These are phyloP conservation scores for Phoma sp. DNA, from an alignment of 2,329 filamentous ascomycete species.

Conservation along the genomic window DNA sequence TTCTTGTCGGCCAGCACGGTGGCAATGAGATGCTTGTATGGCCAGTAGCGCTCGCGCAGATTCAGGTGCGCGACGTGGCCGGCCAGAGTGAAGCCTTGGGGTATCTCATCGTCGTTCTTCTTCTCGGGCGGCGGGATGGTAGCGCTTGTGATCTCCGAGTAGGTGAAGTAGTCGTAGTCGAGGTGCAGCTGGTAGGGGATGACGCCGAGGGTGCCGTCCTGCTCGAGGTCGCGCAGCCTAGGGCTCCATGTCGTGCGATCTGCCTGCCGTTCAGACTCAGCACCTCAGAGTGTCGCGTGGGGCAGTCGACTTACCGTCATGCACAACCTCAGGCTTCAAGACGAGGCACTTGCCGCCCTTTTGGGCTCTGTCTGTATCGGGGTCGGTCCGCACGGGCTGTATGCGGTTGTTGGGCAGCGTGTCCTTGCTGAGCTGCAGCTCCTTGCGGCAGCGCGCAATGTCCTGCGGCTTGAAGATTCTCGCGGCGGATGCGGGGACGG, in stretches of 20 bases:
- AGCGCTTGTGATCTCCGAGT: constrained; percentile 81
- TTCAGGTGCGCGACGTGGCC: constrained; percentile 97
- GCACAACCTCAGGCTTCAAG: constrained; percentile 52
- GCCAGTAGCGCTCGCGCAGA: constrained; percentile 79
- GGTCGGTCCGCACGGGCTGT: constrained; percentile 65
- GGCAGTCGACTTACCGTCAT: constrained; percentile 41
- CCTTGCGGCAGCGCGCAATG: constrained; percentile 73
- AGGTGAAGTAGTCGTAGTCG: constrained; percentile 86
- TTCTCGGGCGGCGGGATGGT: constrained; percentile 74
- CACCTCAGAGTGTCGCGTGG: constrained; percentile 23
- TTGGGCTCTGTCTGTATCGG: constrained; percentile 63
- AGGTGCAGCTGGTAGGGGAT: constrained; percentile 78
- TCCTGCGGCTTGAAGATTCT: constrained; percentile 76
- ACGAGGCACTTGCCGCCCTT: constrained; percentile 54
- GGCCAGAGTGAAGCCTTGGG: constrained; percentile 83
- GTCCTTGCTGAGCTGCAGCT: constrained; percentile 70
- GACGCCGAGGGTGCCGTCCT: constrained; percentile 71
- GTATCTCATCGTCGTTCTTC: constrained; percentile 78
- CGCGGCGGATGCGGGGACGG: constrained; percentile 77
- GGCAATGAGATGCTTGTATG: constrained; percentile 86
- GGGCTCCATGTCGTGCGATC: constrained; percentile 78
- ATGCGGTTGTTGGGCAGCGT: constrained; percentile 70
- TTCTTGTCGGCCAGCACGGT: constrained; percentile 92
- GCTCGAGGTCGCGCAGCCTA: constrained; percentile 70
- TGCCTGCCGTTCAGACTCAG: constrained; percentile 53